phyloP scores from a whole-genome alignment of 2,329 filamentous ascomycete genomes.

The Stemphylium beticola region DNA sequence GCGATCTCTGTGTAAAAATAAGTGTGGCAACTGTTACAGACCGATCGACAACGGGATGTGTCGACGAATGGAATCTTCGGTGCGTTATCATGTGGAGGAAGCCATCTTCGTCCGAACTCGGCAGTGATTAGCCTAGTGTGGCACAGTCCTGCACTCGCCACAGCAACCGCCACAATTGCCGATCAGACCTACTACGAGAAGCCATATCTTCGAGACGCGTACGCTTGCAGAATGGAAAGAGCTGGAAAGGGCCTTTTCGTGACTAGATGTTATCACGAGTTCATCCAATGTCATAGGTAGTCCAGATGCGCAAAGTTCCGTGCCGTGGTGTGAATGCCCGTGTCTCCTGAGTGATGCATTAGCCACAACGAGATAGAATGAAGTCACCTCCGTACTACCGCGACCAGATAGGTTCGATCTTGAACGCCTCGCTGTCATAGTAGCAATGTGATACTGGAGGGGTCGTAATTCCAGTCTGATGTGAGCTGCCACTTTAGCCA shows the following conservation, averaged over 20 bases:
- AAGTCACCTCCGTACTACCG: constrained; percentile 24
- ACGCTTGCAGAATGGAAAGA: constrained; percentile 22
- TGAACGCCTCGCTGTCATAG: constrained; percentile 19
- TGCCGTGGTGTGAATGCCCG: constrained; percentile 3
- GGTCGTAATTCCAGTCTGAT: constrained; percentile 10
- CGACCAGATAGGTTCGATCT: constrained; percentile 13
- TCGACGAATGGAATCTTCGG: constrained; percentile 27
- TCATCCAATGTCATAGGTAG: constrained; percentile 4
- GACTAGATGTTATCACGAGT: constrained; percentile 17
- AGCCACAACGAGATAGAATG: constrained; percentile 17
- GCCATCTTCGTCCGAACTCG: constrained; percentile 16
- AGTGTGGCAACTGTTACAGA: constrained; percentile 39
- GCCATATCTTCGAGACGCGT: constrained; percentile 26
- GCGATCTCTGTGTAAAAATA: constrained; percentile 34
- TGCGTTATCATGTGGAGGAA: constrained; percentile 39
- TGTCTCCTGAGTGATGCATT: constrained; percentile 21
- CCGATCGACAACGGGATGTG: constrained; percentile 21
- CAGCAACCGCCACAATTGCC: constrained; percentile 9
- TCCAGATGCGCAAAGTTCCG: constrained; percentile 7
- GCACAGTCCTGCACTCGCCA: constrained; percentile 21
- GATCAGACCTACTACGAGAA: constrained; percentile 8
- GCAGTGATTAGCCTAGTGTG: constrained; percentile 29
- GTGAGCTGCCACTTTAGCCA: constrained; percentile 16
- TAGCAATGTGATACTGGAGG: constrained; percentile 3
- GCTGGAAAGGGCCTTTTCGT: constrained; percentile 5